Evolutionary conservation across 2,329 filamentous ascomycete genomes (phyloP), one percentile per base, ranked within the genome.

Genomic region (Aspergillus piperis): DNA sequence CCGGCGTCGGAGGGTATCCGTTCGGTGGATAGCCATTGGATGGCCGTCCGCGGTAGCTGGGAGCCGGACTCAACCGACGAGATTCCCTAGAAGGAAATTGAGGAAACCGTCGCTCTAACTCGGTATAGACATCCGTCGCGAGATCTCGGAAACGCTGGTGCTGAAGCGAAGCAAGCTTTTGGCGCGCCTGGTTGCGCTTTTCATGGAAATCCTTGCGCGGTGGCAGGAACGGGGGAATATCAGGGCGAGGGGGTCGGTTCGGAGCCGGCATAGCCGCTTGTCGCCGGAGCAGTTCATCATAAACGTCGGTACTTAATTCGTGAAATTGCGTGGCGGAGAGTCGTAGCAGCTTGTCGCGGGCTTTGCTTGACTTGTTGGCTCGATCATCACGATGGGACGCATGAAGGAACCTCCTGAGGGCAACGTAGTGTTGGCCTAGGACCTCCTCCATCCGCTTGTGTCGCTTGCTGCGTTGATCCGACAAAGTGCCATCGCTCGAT

Each of bases 281-380:
- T 65, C 95, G 87, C 61, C 95, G 89, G 67, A 96, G 83, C 66
- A 98, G 83, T 79, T 99, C 95, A 77, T 99, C 95, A 78, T 90
- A 98, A 42, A 99, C 94, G 78, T 99, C 95, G 60, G 94, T 98
- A 78, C 93, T 97, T 64, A 99, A 84, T 79, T 99, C 95, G 77
- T 96, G 92, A 76, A 99, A 98, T 76, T 99, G 95, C 27, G 96
- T 91, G 1, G 90, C 83, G 0, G 93, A 96, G 54, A 99, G 84
- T 61, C 94, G 88, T 62, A 97, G 83, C 59, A 98, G 84, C 82
- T 99, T 99, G 78, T 98, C 95, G 71, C 93, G 89, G 58, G 95
- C 95, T 77, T 93, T 90, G 78, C 96, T 96, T 27, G 91, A 88
- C 54, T 88, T 89, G 53, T 87, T 85, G 64, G 89, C 89, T 50